Conservation (phyloP, 768 basidiomycete genomes). For the Trichaptum fuscoviolaceum region DNA sequence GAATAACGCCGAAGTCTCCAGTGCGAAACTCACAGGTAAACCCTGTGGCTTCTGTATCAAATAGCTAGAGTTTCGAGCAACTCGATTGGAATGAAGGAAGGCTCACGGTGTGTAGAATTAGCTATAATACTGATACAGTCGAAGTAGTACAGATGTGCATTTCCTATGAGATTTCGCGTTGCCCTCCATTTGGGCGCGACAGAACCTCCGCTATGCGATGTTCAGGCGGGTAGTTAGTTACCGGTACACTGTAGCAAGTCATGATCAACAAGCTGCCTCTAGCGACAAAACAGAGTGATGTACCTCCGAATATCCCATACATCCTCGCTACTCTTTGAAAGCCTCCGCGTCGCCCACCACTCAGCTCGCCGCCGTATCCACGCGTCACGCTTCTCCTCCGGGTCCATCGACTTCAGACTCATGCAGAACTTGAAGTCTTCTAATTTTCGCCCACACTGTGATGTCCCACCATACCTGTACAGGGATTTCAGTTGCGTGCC, state of each 20-base stretch:
- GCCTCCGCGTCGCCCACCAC: constrained; percentile 85
- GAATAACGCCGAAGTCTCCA: too few species aligned
- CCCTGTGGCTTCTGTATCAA: too few species aligned
- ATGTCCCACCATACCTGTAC: constrained; percentile 77
- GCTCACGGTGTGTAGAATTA: not conserved
- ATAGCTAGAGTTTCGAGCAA: too few species aligned
- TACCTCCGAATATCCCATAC: constrained; percentile 88
- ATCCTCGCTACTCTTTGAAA: constrained; percentile 85
- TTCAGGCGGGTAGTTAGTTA: not conserved
- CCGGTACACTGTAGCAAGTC: not conserved
- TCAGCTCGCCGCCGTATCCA: constrained; percentile 88
- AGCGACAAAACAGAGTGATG: not conserved
- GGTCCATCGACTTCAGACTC: constrained; percentile 70
- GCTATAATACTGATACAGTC: not conserved
- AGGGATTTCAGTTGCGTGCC: constrained; percentile 77
- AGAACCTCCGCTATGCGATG: not conserved
- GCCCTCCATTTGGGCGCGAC: not conserved
- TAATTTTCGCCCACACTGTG: constrained; percentile 69
- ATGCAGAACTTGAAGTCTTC: constrained; percentile 96
- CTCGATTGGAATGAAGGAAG: not conserved
- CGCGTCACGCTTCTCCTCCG: constrained; percentile 69
- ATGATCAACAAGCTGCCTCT: not conserved
- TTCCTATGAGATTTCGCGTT: not conserved
- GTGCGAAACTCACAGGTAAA: too few species aligned
- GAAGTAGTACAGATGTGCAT: not conserved